Evolutionary conservation across 2,329 filamentous ascomycete genomes (phyloP).

Genomic region (Exophiala sp.): DNA sequence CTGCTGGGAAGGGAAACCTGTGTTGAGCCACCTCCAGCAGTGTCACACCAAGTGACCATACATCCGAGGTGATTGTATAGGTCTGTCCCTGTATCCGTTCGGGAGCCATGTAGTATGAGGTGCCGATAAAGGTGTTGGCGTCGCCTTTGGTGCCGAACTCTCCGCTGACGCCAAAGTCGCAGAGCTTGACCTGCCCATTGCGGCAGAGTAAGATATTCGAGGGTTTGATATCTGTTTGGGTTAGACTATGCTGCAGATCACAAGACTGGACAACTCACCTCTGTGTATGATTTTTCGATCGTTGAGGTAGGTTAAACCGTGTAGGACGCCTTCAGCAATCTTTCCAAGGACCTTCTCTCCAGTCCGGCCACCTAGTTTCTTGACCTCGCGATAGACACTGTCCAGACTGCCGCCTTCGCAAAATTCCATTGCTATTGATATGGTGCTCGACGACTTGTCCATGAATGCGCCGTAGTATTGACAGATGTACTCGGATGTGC

Average conservation of each 20-base stretch:
- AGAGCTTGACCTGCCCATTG: conserved; percentile 90
- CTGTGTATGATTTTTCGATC: conserved; percentile 95
- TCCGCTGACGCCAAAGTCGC: conserved; percentile 95
- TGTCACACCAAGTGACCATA: conserved; percentile 96
- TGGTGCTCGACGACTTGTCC: conserved; percentile 90
- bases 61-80: conserved; percentile 97
- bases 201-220: conserved; percentile 93
- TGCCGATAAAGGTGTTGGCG: conserved; percentile 97
- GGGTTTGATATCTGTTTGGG: conserved; percentile 75
- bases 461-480: conserved; percentile 96
- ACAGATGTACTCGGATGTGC: conserved; percentile 92
- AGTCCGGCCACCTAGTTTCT: conserved; percentile 86
- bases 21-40: conserved; percentile 98
- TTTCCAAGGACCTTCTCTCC: conserved; percentile 97
- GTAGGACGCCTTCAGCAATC: conserved; percentile 88
- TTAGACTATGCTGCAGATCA: conserved; percentile 16
- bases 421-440: conserved; percentile 98
- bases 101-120: conserved; percentile 98
- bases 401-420: conserved; percentile 95
- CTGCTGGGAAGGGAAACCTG: conserved; percentile 94
- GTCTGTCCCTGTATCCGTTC: conserved; percentile 96
- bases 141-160: conserved; percentile 98
- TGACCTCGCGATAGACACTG: conserved; percentile 95
- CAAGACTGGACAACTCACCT: conserved; percentile 36
- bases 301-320: conserved; percentile 90